phyloP scores from a whole-genome alignment of 495 filamentous ascomycete genomes.

The Neurospora sp. region DNA sequence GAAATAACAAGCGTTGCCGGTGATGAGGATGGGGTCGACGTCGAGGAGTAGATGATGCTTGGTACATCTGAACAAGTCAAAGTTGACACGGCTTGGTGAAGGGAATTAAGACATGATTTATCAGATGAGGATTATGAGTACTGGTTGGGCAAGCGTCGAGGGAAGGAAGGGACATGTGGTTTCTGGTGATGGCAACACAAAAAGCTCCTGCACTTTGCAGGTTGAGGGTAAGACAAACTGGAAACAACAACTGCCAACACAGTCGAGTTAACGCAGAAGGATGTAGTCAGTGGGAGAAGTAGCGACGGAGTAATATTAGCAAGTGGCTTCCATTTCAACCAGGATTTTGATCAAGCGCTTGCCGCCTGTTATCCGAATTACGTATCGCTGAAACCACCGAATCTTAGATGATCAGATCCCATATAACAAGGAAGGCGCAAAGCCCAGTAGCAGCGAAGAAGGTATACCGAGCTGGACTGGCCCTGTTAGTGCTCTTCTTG shows the following conservation, averaged over 20 bases:
- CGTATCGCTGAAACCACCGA: not conserved
- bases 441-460: slow-evolving; percentile 81
- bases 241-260: not conserved
- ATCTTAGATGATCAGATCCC: slow-evolving; percentile 77
- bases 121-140: not conserved
- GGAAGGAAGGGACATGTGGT: not conserved
- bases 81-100: not conserved
- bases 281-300: not conserved
- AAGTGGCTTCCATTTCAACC: not conserved
- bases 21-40: not conserved
- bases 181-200: not conserved
- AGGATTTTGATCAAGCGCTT: not conserved
- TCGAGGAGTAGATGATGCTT: not conserved
- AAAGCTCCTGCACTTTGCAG: not conserved
- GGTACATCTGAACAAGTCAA: not conserved
- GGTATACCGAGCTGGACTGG: slow-evolving; percentile 76
- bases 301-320: not conserved
- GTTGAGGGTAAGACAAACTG: not conserved
- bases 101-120: not conserved
- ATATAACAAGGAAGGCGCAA: slow-evolving; percentile 74
- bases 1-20: not conserved
- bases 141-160: not conserved
- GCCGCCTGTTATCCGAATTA: not conserved
- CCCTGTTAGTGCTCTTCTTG: slow-evolving; percentile 69
- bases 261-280: not conserved